phyloP scores from a whole-genome alignment of 345 rosid genomes.

The Bruguiera gymnorhiza region DNA sequence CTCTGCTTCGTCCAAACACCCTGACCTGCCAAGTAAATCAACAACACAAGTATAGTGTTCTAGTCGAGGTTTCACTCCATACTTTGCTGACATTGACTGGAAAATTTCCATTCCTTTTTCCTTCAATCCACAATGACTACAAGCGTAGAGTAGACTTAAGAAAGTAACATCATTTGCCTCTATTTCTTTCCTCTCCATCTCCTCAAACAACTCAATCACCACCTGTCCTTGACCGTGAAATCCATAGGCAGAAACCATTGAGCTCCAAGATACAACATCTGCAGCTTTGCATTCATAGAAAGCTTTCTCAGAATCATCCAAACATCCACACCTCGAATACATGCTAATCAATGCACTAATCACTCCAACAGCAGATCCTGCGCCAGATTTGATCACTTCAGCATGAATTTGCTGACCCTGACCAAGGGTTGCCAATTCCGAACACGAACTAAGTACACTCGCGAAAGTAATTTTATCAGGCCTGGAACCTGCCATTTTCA shows the following conservation, averaged over 20 bases:
- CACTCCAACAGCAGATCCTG: slow-evolving; percentile 43
- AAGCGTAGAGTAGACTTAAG: slow-evolving; percentile 71
- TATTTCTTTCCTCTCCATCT: slow-evolving; percentile 41
- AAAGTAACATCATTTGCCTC: slow-evolving; percentile 59
- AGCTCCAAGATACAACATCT: slow-evolving; percentile 79
- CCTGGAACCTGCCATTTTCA: slow-evolving; percentile 54
- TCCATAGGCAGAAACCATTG: slow-evolving; percentile 76
- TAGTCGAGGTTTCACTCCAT: slow-evolving; percentile 46
- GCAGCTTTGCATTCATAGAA: slow-evolving; percentile 48
- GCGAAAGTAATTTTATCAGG: slow-evolving; percentile 65
- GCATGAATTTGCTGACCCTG: slow-evolving; percentile 82
- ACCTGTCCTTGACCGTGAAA: slow-evolving; percentile 70
- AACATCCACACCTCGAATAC: slow-evolving; percentile 77
- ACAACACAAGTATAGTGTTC: slow-evolving; percentile 69
- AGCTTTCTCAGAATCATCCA: slow-evolving; percentile 57
- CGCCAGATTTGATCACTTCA: slow-evolving; percentile 58
- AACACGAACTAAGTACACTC: slow-evolving; percentile 66
- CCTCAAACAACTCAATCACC: slow-evolving; percentile 55
- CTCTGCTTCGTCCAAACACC: slow-evolving; percentile 62
- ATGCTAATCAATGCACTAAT: slow-evolving; percentile 61
- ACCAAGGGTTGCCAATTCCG: slow-evolving; percentile 63
- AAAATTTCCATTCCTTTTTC: slow-evolving; percentile 59
- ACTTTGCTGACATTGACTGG: slow-evolving; percentile 48
- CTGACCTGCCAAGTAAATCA: slow-evolving; percentile 69
- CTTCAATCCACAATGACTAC: slow-evolving; percentile 72